A percentile compares a stretch with the other conserved stretches of the same genome.
Conservation (phyloP, 2,329 filamentous ascomycete genomes). For the Hyphodiscus sp. region DNA sequence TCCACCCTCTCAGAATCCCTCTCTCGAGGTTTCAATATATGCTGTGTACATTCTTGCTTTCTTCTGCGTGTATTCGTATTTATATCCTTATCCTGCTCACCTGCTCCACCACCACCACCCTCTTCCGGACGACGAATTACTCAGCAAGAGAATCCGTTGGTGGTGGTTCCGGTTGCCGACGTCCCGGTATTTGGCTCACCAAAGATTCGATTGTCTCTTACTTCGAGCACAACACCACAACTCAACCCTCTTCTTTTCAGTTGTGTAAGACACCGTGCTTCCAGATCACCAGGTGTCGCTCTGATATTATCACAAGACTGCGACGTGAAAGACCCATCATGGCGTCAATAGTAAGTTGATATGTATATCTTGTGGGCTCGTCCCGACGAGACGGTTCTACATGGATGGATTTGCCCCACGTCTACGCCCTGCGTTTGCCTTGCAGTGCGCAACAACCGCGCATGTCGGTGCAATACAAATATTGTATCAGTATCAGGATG, state of each 20-base stretch:
- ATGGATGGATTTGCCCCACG: background rate
- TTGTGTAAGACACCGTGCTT: constrained; percentile 3
- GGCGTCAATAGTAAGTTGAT: constrained; percentile 28
- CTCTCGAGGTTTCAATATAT: background rate
- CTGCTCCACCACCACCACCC: background rate
- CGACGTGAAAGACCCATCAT: constrained; percentile 17
- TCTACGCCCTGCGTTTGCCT: background rate
- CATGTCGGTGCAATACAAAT: constrained; percentile 1
- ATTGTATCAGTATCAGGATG: background rate
- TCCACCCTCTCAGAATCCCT: background rate
- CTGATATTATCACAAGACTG: background rate
- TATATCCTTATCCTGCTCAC: background rate
- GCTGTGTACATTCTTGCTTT: background rate
- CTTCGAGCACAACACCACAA: background rate
- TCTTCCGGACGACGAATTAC: background rate
- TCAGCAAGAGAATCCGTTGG: background rate
- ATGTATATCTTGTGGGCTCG: background rate
- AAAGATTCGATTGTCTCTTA: background rate
- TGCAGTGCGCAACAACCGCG: constrained; percentile 9
- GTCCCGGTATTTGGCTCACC: background rate
- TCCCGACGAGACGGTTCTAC: constrained; percentile 13
- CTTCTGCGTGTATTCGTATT: background rate
- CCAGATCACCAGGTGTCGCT: background rate
- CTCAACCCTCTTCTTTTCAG: background rate
- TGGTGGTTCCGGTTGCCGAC: background rate